phyloP scores from a whole-genome alignment of 345 rosid species.

The Theobroma cacao region DNA sequence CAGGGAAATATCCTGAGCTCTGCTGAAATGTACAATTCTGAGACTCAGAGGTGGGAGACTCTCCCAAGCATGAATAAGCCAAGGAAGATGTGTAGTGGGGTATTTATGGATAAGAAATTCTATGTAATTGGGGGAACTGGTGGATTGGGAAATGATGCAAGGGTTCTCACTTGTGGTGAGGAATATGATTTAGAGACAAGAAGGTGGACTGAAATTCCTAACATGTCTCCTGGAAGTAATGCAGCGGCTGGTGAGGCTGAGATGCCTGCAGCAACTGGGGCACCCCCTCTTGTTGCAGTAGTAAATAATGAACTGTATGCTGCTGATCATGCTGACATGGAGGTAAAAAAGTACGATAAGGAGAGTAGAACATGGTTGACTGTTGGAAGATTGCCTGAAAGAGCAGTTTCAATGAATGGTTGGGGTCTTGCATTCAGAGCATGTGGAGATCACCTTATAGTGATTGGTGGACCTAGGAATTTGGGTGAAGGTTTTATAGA shows the following conservation, averaged over 20 bases:
- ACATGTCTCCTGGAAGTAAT: conserved; percentile 70
- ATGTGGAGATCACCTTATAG: conserved; percentile 78
- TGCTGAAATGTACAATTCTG: conserved; percentile 88
- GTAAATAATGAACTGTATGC: conserved; percentile 78
- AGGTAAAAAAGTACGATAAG: conserved; percentile 75
- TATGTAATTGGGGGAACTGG: conserved; percentile 89
- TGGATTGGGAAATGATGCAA: conserved; percentile 34
- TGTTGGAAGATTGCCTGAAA: conserved; percentile 77
- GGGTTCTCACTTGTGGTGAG: conserved; percentile 73
- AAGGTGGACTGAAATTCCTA: conserved; percentile 74
- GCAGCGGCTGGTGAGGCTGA: conserved; percentile 41
- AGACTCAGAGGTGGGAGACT: conserved; percentile 58
- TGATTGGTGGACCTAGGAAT: conserved; percentile 83
- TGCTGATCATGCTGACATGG: conserved; percentile 83
- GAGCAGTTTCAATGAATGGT: conserved; percentile 82
- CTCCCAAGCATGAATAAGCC: conserved; percentile 78
- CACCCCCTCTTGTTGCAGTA: conserved; percentile 90
- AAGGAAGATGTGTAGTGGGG: conserved; percentile 92
- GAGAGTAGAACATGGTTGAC: conserved; percentile 52
- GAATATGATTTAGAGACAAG: conserved; percentile 69
- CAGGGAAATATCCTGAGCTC: conserved; percentile 56
- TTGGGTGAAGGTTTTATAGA: conserved; percentile 78
- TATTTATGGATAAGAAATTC: conserved; percentile 86
- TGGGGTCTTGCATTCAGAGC: conserved; percentile 98
- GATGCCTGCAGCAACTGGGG: conserved; percentile 65